phyloP scores from a whole-genome alignment of 192 early-diverging fungal genomes.

The Backusella sp. region DNA sequence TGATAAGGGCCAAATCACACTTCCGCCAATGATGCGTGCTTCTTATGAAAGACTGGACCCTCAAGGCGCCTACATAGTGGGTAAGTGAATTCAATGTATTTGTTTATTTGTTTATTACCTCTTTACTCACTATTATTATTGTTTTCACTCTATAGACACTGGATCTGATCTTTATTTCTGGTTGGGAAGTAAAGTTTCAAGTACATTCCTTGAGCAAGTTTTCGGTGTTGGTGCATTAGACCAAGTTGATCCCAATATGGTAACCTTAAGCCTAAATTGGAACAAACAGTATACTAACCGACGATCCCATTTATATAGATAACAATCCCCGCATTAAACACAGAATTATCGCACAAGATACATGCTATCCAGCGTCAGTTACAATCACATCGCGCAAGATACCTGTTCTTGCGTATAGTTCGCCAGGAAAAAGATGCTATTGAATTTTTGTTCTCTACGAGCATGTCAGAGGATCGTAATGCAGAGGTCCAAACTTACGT shows the following conservation, averaged over 20 bases:
- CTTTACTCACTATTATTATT: not conserved
- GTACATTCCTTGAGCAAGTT: slow-evolving; percentile 62
- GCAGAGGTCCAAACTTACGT: slow-evolving; percentile 90
- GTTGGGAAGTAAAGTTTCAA: slow-evolving; percentile 73
- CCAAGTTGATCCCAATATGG: slow-evolving; percentile 68
- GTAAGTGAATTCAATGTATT: slow-evolving; percentile 32
- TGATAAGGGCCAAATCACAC: slow-evolving; percentile 49
- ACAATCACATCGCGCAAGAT: slow-evolving; percentile 62
- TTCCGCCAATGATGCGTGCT: slow-evolving; percentile 69
- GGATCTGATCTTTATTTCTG: slow-evolving; percentile 79
- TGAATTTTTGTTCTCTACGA: slow-evolving; percentile 78
- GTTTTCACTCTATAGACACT: slow-evolving; percentile 55
- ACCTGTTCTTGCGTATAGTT: slow-evolving; percentile 73
- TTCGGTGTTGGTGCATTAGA: slow-evolving; percentile 80
- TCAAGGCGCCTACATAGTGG: slow-evolving; percentile 78
- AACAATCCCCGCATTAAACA: slow-evolving; percentile 68
- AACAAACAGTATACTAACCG: not conserved
- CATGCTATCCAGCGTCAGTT: slow-evolving; percentile 63
- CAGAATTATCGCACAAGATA: slow-evolving; percentile 58
- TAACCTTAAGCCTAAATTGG: slow-evolving; percentile 31
- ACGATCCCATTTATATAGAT: slow-evolving; percentile 38
- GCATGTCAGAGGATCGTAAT: slow-evolving; percentile 91
- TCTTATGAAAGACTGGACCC: slow-evolving; percentile 78
- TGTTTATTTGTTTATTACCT: not conserved
- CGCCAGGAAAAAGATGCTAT: slow-evolving; percentile 85